These are phyloP conservation scores for Epithele typhae DNA, from an alignment of 768 basidiomycete species.

Conservation along the genomic window DNA sequence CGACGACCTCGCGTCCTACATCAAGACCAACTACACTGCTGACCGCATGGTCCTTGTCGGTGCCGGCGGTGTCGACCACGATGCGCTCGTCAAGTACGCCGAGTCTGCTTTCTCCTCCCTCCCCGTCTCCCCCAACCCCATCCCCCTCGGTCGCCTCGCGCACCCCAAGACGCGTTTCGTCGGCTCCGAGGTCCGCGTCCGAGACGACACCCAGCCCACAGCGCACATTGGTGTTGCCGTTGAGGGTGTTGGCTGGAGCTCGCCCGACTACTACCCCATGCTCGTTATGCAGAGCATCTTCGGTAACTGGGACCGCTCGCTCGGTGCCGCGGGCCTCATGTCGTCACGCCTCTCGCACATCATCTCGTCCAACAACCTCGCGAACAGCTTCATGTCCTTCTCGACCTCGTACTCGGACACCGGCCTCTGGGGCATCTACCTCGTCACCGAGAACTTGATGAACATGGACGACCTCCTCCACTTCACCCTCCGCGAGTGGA, in stretches of 20 bases:
- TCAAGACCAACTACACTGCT: slow-evolving; percentile 96
- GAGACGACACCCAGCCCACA: slow-evolving; percentile 86
- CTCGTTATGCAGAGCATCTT: slow-evolving; percentile 96
- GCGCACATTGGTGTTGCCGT: slow-evolving; percentile 96
- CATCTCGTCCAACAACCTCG: slow-evolving; percentile 89
- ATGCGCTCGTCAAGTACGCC: slow-evolving; percentile 89
- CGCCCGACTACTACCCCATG: slow-evolving; percentile 99
- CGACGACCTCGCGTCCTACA: slow-evolving; percentile 84
- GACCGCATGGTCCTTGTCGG: slow-evolving; percentile 99
- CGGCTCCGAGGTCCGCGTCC: slow-evolving; percentile 92
- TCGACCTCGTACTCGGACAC: slow-evolving; percentile 98
- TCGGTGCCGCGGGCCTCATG: slow-evolving; percentile 85
- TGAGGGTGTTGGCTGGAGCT: slow-evolving; percentile 97
- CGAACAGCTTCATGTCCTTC: slow-evolving; percentile 99
- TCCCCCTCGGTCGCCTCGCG: slow-evolving; percentile 78
- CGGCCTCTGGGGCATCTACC: slow-evolving; percentile 98
- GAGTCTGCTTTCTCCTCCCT: slow-evolving; percentile 90
- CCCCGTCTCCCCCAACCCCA: slow-evolving; percentile 82
- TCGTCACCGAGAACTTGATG: slow-evolving; percentile 90
- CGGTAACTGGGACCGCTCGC: slow-evolving; percentile 98
- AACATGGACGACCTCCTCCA: slow-evolving; percentile 93
- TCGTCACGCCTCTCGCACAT: slow-evolving; percentile 90
- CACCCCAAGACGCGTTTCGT: slow-evolving; percentile 79
- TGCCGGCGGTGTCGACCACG: slow-evolving; percentile 91
- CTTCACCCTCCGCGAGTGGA: slow-evolving; percentile 95